Evolutionary conservation across 2,329 filamentous ascomycete genomes (phyloP).

Genomic region (Cadophora gregata): DNA sequence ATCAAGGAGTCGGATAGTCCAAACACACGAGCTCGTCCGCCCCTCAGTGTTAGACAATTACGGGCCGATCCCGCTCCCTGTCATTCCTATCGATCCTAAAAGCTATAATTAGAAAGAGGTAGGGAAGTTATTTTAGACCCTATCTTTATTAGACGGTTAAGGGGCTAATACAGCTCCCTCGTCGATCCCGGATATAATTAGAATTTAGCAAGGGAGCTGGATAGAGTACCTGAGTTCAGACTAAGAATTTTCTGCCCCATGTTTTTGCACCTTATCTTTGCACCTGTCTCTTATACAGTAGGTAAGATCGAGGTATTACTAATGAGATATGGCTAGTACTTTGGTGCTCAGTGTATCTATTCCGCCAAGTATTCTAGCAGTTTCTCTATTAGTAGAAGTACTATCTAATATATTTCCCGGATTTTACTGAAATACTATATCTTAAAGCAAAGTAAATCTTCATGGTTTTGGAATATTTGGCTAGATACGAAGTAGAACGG

Average conservation of each 20-base stretch:
- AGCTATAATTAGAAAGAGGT: conserved; percentile 10
- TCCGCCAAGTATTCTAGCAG: too few relatives aligned
- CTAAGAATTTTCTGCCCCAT: conserved; percentile 26
- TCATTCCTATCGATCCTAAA: conserved; percentile 18
- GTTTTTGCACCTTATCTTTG: conserved; percentile 17
- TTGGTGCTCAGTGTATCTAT: neutral
- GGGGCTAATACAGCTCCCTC: conserved; percentile 22
- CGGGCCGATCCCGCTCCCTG: conserved; percentile 16
- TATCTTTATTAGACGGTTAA: conserved; percentile 25
- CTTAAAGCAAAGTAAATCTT: too few relatives aligned
- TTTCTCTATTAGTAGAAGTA: too few relatives aligned
- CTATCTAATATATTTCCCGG: too few relatives aligned
- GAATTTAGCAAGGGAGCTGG: conserved; percentile 24
- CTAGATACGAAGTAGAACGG: too few relatives aligned
- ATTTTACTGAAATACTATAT: too few relatives aligned
- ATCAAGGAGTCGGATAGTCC: neutral
- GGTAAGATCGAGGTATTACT: conserved; percentile 22
- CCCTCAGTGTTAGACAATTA: conserved; percentile 5
- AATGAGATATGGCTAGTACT: conserved; percentile 21
- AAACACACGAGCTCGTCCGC: conserved; percentile 20
- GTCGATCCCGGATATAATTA: conserved; percentile 24
- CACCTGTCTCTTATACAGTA: conserved; percentile 20
- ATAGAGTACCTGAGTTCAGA: conserved; percentile 23
- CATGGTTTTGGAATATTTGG: too few relatives aligned
- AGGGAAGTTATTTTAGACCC: conserved; percentile 21